Percentiles rank a stretch among this genome's conserved stretches.
Conservation (phyloP, 495 filamentous ascomycete species). For the Thozetella sp. region DNA sequence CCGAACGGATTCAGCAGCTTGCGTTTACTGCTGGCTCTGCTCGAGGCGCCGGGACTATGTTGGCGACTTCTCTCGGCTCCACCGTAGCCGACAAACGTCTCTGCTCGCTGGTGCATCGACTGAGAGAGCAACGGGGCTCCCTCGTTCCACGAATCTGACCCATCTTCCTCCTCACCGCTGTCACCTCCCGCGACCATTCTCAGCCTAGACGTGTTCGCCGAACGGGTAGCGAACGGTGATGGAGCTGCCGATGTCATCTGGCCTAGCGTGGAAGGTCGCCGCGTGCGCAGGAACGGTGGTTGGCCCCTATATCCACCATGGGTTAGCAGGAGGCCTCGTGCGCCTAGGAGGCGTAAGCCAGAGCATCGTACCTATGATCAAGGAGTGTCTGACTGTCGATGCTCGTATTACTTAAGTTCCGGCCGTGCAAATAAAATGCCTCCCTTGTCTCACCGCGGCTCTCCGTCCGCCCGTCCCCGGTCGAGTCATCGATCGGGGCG, state of each 20-base stretch:
- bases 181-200: constrained; percentile 27
- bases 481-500: constrained; percentile 44
- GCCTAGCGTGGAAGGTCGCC: constrained; percentile 56
- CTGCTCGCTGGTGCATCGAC: constrained; percentile 27
- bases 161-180: constrained; percentile 40
- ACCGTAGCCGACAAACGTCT: constrained; percentile 36
- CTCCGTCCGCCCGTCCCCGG: constrained; percentile 33
- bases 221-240: constrained; percentile 28
- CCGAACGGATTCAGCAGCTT: constrained; percentile 29
- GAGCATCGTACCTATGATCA: constrained; percentile 68
- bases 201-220: constrained; percentile 30
- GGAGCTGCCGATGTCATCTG: constrained; percentile 35
- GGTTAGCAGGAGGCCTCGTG: constrained; percentile 6
- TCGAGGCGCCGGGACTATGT: constrained; percentile 40
- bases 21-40: constrained; percentile 34
- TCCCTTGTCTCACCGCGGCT: constrained; percentile 28
- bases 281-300: constrained; percentile 64
- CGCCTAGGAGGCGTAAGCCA: neutral
- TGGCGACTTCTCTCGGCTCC: constrained; percentile 18
- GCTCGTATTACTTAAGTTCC: constrained; percentile 75
- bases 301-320: constrained; percentile 57
- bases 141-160: constrained; percentile 43
- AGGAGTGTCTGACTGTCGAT: constrained; percentile 79
- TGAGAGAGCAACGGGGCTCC: constrained; percentile 58
- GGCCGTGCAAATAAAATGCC: constrained; percentile 59